Conservation (phyloP, 768 basidiomycete species). For the Cyathus striatus region DNA sequence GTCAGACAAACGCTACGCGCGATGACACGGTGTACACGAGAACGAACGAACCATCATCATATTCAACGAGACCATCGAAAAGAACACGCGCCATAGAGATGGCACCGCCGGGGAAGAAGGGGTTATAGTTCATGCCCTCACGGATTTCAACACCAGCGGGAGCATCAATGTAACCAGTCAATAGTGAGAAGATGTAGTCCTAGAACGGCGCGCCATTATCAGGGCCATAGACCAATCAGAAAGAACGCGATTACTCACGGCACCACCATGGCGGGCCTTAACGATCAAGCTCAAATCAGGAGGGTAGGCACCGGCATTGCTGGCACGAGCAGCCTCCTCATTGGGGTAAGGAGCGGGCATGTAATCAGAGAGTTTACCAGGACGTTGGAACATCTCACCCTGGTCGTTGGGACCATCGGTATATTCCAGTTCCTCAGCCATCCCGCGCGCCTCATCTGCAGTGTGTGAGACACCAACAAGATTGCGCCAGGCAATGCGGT, state of each 20-base stretch:
- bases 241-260: constrained; percentile 63
- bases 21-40: not conserved
- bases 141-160: constrained; percentile 93
- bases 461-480: constrained; percentile 97
- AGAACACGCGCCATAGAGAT: constrained; percentile 97
- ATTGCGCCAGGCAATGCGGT: constrained; percentile 99
- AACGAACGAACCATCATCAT: constrained; percentile 72
- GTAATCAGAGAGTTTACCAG: constrained; percentile 98
- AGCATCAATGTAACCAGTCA: constrained; percentile 96
- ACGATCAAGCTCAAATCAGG: constrained; percentile 96
- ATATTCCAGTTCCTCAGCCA: constrained; percentile 98
- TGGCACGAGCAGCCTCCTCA: constrained; percentile 93
- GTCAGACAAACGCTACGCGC: not conserved
- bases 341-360: constrained; percentile 94
- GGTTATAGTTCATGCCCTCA: constrained; percentile 99
- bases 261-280: constrained; percentile 96
- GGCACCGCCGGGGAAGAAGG: constrained; percentile 98
- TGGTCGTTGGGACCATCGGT: constrained; percentile 90
- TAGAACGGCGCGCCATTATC: constrained; percentile 21
- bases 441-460: constrained; percentile 78
- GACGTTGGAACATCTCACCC: constrained; percentile 98
- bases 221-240: not conserved
- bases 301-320: constrained; percentile 92
- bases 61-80: constrained; percentile 95
- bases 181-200: constrained; percentile 96